A percentile compares a stretch with the other conserved stretches of the same genome.
Evolutionary conservation across 176 grass and related monocot genomes (phyloP).

Genomic region (Avena insularis): DNA sequence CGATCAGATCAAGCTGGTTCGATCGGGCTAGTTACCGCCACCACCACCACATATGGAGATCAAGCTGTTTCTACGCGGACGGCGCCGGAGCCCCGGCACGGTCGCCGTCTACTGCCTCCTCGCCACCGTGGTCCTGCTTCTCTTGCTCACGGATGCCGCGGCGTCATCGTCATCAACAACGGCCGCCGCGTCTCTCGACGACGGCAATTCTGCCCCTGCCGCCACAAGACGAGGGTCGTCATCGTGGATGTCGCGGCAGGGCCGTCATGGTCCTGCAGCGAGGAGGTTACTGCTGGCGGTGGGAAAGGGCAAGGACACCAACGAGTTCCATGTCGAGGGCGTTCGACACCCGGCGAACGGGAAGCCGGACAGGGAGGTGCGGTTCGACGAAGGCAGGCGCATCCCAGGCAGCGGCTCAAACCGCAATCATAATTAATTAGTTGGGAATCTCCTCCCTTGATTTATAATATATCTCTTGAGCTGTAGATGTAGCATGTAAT

Average conservation of each 20-base stretch:
- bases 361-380: slow-evolving; percentile 21
- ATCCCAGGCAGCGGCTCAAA: slow-evolving; percentile 31
- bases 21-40: background rate
- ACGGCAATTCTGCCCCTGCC: background rate
- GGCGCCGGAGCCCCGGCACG: background rate
- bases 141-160: background rate
- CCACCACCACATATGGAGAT: background rate
- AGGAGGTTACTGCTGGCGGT: slow-evolving; percentile 32
- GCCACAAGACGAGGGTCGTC: background rate
- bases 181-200: background rate
- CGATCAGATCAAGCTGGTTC: background rate
- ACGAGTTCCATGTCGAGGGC: background rate
- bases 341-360: background rate
- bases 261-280: background rate
- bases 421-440: slow-evolving; percentile 45
- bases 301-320: slow-evolving; percentile 8
- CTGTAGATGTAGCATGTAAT: background rate
- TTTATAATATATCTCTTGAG: background rate
- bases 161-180: background rate
- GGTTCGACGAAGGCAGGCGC: slow-evolving; percentile 47
- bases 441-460: background rate
- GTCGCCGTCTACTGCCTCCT: background rate
- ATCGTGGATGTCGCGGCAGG: background rate
- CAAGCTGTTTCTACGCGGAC: background rate
- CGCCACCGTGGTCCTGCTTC: slow-evolving; percentile 14